Conservation (phyloP, 78 protist species). For the Dictyostelium firmibasis region DNA sequence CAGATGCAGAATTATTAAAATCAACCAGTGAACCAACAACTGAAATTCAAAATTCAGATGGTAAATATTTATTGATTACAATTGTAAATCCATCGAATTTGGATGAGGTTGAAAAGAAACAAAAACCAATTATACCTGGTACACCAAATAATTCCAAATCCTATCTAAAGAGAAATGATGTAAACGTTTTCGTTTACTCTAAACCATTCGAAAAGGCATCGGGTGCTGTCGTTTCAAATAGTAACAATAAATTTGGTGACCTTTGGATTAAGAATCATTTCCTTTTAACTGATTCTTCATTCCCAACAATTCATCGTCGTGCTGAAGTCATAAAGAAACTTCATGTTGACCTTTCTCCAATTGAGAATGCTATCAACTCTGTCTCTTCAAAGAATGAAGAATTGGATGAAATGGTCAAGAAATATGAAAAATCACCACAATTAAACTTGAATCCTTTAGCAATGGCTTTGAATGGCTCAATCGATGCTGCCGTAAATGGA, state of each 20-base stretch:
- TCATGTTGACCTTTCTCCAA: conserved; percentile 40
- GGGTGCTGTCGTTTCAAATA: not conserved
- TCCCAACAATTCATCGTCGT: conserved; percentile 85
- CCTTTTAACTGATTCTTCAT: conserved; percentile 34
- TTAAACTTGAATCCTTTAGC: conserved; percentile 80
- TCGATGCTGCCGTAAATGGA: conserved; percentile 91
- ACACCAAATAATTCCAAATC: conserved; percentile 53
- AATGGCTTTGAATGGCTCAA: conserved; percentile 86
- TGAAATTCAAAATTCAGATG: conserved; percentile 56
- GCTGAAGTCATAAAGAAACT: conserved; percentile 69
- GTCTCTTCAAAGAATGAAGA: conserved; percentile 80
- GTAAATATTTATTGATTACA: conserved; percentile 56
- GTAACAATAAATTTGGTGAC: conserved; percentile 81
- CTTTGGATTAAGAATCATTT: conserved; percentile 83
- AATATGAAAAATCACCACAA: conserved; percentile 35
- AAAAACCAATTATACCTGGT: conserved; percentile 16
- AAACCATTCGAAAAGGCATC: conserved; percentile 65
- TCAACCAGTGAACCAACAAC: conserved; percentile 57
- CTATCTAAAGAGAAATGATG: conserved; percentile 64
- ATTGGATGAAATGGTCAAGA: conserved; percentile 71
- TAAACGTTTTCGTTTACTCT: conserved; percentile 63
- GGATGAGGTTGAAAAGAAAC: conserved; percentile 55
- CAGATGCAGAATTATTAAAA: conserved; percentile 78
- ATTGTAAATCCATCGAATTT: conserved; percentile 47
- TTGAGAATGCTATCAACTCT: conserved; percentile 74